A percentile compares a stretch with the other conserved stretches of the same genome.
These are phyloP conservation scores for Hemisphaericaspora nanyangensis DNA, from an alignment of 805 yeast species.

Conservation along the genomic window DNA sequence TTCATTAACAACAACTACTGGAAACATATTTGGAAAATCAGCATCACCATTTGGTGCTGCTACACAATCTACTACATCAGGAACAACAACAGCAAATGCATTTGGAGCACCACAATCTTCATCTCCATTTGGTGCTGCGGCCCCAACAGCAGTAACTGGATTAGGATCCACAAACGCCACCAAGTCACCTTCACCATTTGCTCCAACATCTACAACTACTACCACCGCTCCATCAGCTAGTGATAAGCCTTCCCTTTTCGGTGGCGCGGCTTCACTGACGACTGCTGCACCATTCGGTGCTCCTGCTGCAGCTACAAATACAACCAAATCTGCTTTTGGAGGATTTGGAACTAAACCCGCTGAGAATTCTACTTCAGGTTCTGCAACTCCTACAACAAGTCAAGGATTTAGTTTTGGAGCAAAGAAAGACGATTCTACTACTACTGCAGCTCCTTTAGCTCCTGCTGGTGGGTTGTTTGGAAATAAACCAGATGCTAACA, in stretches of 20 bases:
- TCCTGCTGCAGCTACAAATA: too few species aligned
- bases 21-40: constrained; percentile 8
- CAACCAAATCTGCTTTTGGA: not conserved
- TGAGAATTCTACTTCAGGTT: constrained; percentile 11
- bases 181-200: constrained; percentile 11
- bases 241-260: constrained; percentile 2
- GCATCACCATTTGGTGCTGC: constrained; percentile 17
- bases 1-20: constrained; percentile 6
- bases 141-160: not conserved
- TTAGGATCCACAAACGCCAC: not conserved
- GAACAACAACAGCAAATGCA: constrained; percentile 1
- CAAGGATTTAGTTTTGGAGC: constrained; percentile 9
- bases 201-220: constrained; percentile 7
- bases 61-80: not conserved
- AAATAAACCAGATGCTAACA: constrained; percentile 10
- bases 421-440: constrained; percentile 2
- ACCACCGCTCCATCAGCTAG: constrained; percentile 2
- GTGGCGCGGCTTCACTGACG: not conserved
- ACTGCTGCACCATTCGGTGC: constrained; percentile 3
- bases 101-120: constrained; percentile 10
- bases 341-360: not conserved
- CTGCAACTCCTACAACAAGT: constrained; percentile 15
- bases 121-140: constrained; percentile 7
- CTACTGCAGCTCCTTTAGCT: constrained; percentile 10
- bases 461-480: constrained; percentile 15